These are phyloP conservation scores for Hanseniaspora clermontiae DNA, from an alignment of 805 yeast species.

Conservation along the genomic window DNA sequence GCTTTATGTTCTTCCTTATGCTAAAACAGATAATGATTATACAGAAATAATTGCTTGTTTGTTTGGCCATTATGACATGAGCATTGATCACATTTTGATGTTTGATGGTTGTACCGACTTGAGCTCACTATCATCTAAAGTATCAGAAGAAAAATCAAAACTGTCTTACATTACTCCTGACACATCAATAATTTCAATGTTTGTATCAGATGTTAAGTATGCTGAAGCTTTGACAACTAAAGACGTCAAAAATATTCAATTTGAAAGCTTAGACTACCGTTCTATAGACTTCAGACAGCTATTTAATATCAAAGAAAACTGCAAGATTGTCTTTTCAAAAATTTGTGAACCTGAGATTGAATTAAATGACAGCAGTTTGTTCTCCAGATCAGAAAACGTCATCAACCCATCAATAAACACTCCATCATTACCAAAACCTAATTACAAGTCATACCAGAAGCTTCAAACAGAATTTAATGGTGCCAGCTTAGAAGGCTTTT, in stretches of 20 bases:
- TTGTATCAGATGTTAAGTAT: background rate
- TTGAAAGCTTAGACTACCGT: background rate
- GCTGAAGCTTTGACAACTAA: background rate
- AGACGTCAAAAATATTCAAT: background rate
- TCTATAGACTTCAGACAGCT: conserved; percentile 37
- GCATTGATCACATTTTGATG: background rate
- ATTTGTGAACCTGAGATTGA: background rate
- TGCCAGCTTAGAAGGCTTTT: conserved; percentile 53
- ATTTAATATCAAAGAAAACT: conserved; percentile 64
- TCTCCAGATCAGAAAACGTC: background rate
- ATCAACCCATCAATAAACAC: background rate
- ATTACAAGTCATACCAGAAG: conserved; percentile 46
- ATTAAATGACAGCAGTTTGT: background rate
- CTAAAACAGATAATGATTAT: background rate
- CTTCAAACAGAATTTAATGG: conserved; percentile 37
- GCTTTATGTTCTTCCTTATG: background rate
- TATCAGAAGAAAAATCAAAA: background rate
- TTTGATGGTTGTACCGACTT: background rate
- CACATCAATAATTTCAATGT: background rate
- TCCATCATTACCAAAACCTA: conserved; percentile 53
- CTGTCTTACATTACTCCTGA: background rate
- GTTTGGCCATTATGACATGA: background rate
- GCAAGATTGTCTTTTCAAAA: conserved; percentile 36
- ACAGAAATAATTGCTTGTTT: background rate
- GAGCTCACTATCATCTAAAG: background rate